These are phyloP conservation scores for Physcomitrellopsis africana DNA, from an alignment of 225 moss, liverwort and hornwort genomes.

Conservation along the genomic window DNA sequence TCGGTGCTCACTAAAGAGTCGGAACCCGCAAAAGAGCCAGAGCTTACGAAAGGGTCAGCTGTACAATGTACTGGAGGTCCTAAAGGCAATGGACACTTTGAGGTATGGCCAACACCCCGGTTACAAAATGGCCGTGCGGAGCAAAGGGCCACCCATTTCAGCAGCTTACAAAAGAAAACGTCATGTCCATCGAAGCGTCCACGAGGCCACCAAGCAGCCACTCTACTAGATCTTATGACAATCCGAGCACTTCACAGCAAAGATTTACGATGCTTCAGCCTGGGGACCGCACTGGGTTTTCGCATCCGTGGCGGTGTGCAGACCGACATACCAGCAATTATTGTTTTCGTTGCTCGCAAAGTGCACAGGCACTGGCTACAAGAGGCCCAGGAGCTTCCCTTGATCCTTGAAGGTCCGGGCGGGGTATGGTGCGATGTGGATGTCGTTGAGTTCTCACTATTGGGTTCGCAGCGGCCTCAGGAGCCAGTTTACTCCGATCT, in stretches of 20 bases:
- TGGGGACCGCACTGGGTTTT: conserved; percentile 80
- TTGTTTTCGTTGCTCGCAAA: conserved; percentile 78
- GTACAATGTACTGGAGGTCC: conserved; percentile 29
- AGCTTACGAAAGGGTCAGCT: conserved; percentile 33
- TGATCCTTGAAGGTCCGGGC: conserved; percentile 65
- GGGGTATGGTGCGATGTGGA: conserved; percentile 88
- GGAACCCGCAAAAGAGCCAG: conserved; percentile 30
- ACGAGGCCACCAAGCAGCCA: conserved; percentile 62
- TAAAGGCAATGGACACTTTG: conserved; percentile 51
- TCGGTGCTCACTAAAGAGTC: conserved; percentile 27
- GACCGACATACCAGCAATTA: conserved; percentile 73
- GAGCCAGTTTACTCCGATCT: conserved; percentile 65
- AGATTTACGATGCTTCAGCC: conserved; percentile 63
- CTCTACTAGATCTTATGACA: conserved; percentile 79
- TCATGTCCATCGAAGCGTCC: conserved; percentile 21
- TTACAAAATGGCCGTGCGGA: conserved; percentile 47
- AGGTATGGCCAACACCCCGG: conserved; percentile 55
- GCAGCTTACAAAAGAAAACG: conserved; percentile 58
- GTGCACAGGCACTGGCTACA: conserved; percentile 77
- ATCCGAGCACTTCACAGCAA: conserved; percentile 81
- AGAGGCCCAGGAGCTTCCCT: conserved; percentile 64
- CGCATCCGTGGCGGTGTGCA: conserved; percentile 68
- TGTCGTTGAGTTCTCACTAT: conserved; percentile 74
- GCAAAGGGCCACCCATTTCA: conserved; percentile 64
- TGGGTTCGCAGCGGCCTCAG: conserved; percentile 34